Conservation (phyloP, 345 rosid species). For the Acer negundo region DNA sequence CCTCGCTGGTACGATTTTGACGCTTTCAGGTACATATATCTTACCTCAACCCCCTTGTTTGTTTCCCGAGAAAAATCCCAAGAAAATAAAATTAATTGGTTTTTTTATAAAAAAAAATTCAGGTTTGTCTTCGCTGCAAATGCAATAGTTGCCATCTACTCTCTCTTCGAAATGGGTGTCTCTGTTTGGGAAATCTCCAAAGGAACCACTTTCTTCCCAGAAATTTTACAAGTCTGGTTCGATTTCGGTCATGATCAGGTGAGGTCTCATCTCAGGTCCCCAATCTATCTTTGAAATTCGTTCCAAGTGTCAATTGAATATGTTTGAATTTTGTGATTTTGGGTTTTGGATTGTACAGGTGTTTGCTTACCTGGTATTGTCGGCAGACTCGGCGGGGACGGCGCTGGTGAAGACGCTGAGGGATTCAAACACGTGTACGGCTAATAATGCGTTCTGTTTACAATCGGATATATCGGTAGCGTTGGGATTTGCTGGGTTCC, state of each 20-base stretch:
- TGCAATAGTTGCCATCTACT: constrained; percentile 84
- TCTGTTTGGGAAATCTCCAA: constrained; percentile 88
- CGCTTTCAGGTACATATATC: constrained; percentile 71
- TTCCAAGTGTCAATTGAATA: not conserved
- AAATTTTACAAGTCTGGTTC: constrained; percentile 91
- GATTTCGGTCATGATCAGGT: constrained; percentile 99
- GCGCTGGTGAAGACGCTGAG: constrained; percentile 68
- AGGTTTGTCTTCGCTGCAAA: constrained; percentile 80
- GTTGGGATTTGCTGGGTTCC: constrained; percentile 79
- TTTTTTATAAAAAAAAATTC: constrained; percentile 7
- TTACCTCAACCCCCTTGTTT: not conserved
- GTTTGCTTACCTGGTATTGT: constrained; percentile 77
- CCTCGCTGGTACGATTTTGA: constrained; percentile 86
- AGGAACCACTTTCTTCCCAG: constrained; percentile 77
- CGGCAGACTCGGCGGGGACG: constrained; percentile 80
- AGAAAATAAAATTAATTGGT: not conserved
- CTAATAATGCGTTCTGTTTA: constrained; percentile 58
- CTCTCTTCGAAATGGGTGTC: constrained; percentile 70
- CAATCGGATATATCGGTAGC: constrained; percentile 76
- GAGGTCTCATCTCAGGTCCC: too few relatives aligned
- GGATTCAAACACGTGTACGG: constrained; percentile 50
- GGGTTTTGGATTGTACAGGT: constrained; percentile 38
- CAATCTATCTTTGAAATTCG: too few relatives aligned
- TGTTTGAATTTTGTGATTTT: not conserved
- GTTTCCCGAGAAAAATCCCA: constrained; percentile 8